Evolutionary conservation across 768 basidiomycete species (phyloP).

Genomic region (Podaxis pistillaris): DNA sequence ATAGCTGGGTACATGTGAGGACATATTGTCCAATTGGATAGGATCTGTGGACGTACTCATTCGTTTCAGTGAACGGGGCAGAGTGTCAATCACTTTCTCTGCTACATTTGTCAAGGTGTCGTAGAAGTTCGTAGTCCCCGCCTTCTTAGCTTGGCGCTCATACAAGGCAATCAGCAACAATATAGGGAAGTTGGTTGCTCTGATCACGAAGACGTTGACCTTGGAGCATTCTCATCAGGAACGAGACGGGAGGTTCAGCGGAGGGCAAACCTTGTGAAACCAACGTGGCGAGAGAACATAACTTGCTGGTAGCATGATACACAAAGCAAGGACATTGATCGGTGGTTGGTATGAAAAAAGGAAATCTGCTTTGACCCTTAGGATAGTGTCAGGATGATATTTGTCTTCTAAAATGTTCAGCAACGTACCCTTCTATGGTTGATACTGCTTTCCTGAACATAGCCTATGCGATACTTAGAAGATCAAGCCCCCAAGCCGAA

Average conservation of each 20-base stretch:
- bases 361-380: constrained; percentile 81
- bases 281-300: constrained; percentile 89
- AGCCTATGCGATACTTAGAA: constrained; percentile 45
- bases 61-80: constrained; percentile 75
- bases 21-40: neutral
- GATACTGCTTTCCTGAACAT: constrained; percentile 95
- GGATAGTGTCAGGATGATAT: constrained; percentile 1
- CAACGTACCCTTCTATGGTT: constrained; percentile 83
- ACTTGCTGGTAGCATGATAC: constrained; percentile 83
- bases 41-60: constrained; percentile 51
- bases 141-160: constrained; percentile 78
- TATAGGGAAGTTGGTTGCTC: constrained; percentile 82
- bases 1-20: constrained; percentile 48
- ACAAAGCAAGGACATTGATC: constrained; percentile 83
- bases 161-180: constrained; percentile 79
- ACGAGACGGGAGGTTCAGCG: constrained; percentile 9
- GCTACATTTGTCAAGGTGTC: constrained; percentile 68
- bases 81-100: constrained; percentile 68
- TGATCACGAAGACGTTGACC: constrained; percentile 88
- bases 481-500: neutral
- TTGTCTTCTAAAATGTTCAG: neutral
- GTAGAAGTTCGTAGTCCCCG: constrained; percentile 62
- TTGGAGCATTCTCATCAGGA: constrained; percentile 26
- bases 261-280: constrained; percentile 82
- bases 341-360: constrained; percentile 95